Evolutionary conservation across 225 moss, liverwort and hornwort genomes (phyloP), one percentile per base, ranked within the genome.

Genomic region (Bryum argenteum): DNA sequence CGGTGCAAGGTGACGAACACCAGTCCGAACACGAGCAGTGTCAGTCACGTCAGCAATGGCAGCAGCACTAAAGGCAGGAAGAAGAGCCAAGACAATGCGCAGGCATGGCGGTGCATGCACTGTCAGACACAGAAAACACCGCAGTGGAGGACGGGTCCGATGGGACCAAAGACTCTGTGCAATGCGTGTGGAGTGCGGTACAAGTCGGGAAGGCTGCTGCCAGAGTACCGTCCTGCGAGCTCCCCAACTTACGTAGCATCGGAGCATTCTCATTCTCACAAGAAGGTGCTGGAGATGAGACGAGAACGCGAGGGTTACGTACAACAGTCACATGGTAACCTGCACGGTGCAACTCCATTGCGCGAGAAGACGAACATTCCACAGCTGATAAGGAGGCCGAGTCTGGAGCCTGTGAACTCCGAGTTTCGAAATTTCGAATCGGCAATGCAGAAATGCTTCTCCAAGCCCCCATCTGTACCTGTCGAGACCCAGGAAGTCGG

Each of bases 261-360:
- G 65, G 89, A 95, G 83, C 95, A 95, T 64, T 95, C 95, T 18
- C 92, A 95, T 57, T 95, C 92, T 16, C 95, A 95, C 78, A 95
- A 91, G 82, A 95, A 95, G 80, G 92, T 95, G 61, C 44, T 95
- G 1, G 95, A 95, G 54, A 92, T 92, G 95, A 78, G 95, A 21
- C 89, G 89, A 48, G 90, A 91, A 63, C 83, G 80, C 23, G 94
- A 94, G 72, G 77, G 90, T 78, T 73, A 82, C 7, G 81, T 67
- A 11, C 79, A 72, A 59, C 85, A 86, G 48, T 2, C 55, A 21
- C 81, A 70, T 47, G 62, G 47, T 70, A 61, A 22, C 16, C 56
- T 13, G 11, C 71, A 78, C 8, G 66, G 65, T 19, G 52, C 65
- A 16, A 65, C 45, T 1, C 33, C 51, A 13, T 23, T 71, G 61